A percentile compares a stretch with the other conserved stretches of the same genome.
phyloP scores from a whole-genome alignment of 2,329 filamentous ascomycete genomes.

The Hypoxylon sp. region DNA sequence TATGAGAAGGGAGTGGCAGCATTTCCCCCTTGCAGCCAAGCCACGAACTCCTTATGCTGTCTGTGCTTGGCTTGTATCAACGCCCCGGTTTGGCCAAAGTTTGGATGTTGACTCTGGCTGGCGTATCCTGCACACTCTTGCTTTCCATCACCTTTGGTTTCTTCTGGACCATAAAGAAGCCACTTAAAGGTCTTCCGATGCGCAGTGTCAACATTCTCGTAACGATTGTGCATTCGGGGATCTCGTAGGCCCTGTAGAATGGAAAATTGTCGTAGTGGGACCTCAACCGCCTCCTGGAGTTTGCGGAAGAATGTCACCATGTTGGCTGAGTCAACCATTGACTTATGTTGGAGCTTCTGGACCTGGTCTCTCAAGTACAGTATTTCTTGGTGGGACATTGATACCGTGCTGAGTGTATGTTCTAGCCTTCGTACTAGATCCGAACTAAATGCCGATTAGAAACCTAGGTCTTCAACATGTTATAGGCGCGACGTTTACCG shows the following conservation, averaged over 20 bases:
- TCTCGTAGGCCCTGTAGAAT: conserved; percentile 18
- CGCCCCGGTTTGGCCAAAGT: neutral
- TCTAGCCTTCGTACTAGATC: conserved; percentile 23
- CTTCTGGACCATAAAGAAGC: conserved; percentile 16
- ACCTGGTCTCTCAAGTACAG: conserved; percentile 19
- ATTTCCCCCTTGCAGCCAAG: conserved; percentile 11
- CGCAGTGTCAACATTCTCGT: conserved; percentile 19
- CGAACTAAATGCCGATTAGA: conserved; percentile 9
- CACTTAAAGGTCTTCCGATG: conserved; percentile 34
- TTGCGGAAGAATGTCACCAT: conserved; percentile 3
- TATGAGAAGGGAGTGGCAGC: neutral
- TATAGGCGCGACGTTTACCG: conserved; percentile 9
- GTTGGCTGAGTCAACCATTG: conserved; percentile 1
- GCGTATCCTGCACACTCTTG: neutral
- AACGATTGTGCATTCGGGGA: conserved; percentile 30
- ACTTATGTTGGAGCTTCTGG: conserved; percentile 15
- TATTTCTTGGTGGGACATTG: conserved; percentile 20
- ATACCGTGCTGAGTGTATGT: conserved; percentile 1
- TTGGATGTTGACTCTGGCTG: no score
- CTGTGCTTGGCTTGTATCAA: neutral
- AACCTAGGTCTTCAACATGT: neutral
- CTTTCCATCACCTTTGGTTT: neutral
- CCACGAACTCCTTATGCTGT: conserved; percentile 16
- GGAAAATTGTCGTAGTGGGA: neutral
- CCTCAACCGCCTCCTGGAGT: conserved; percentile 13